Percentiles rank a stretch among this genome's conserved stretches.
Evolutionary conservation across 1,284 basidiomycete species (phyloP).

Genomic region (Austroboletus olivaceoglutinosus): DNA sequence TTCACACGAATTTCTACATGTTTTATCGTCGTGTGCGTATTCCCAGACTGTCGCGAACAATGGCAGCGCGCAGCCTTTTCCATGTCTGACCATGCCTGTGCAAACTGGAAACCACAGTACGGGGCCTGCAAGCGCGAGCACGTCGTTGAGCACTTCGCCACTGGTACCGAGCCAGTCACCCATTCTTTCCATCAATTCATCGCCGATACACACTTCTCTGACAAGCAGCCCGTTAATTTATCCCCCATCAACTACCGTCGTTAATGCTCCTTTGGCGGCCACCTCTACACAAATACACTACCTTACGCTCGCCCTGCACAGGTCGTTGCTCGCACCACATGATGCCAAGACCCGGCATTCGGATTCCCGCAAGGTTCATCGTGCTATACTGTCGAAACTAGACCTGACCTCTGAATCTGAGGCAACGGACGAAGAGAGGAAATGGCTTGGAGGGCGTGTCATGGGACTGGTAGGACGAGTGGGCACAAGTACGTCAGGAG

Average conservation of each 20-base stretch:
- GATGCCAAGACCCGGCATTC: constrained; percentile 49
- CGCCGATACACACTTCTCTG: constrained; percentile 10
- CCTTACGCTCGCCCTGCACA: constrained; percentile 51
- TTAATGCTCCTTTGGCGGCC: background rate
- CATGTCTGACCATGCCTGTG: background rate
- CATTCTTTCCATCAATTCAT: background rate
- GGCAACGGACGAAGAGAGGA: constrained; percentile 28
- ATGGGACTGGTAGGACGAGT: constrained; percentile 40
- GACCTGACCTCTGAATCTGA: constrained; percentile 40
- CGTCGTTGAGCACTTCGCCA: constrained; percentile 15
- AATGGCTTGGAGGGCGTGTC: constrained; percentile 28
- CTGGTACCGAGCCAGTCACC: constrained; percentile 10
- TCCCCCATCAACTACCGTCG: background rate
- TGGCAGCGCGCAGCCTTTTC: constrained; percentile 10
- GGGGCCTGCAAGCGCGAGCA: constrained; percentile 10
- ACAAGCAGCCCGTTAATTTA: constrained; percentile 7
- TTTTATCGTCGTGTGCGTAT: constrained; percentile 38
- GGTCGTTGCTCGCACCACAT: constrained; percentile 49
- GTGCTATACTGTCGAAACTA: constrained; percentile 53
- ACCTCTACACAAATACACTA: constrained; percentile 15
- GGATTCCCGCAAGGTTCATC: constrained; percentile 61
- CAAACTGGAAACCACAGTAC: constrained; percentile 16
- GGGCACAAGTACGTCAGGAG: constrained; percentile 25
- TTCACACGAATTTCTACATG: constrained; percentile 50
- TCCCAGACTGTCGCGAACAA: constrained; percentile 17